phyloP scores from a whole-genome alignment of 345 rosid genomes.

The Eucalyptus coolabah region DNA sequence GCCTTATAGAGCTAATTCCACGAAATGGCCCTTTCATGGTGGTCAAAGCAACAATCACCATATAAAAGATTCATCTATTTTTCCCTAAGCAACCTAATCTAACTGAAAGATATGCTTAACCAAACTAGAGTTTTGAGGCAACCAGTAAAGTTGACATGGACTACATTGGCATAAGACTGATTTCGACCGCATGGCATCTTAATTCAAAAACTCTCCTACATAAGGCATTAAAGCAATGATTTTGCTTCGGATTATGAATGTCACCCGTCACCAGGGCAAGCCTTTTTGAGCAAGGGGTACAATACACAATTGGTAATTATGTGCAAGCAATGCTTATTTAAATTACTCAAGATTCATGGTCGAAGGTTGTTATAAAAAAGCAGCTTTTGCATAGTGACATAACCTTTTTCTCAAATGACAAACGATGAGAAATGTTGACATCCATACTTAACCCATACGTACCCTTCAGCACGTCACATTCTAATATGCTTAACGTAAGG shows the following conservation, averaged over 20 bases:
- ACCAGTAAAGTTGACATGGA: neutral
- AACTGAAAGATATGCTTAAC: neutral
- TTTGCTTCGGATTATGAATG: neutral
- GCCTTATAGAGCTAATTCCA: neutral
- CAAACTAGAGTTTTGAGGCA: neutral
- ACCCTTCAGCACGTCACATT: too few relatives aligned
- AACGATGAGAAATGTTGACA: neutral
- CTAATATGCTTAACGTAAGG: too few relatives aligned
- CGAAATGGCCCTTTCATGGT: neutral
- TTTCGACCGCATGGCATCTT: neutral
- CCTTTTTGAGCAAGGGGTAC: neutral
- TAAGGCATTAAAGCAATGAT: neutral
- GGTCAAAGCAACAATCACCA: neutral
- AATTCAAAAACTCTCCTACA: neutral
- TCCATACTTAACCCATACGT: too few relatives aligned
- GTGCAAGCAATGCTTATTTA: neutral
- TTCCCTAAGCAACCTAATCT: neutral
- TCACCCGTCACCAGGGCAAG: neutral
- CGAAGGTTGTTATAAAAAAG: neutral
- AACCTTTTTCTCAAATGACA: neutral
- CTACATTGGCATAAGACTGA: neutral
- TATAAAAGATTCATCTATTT: neutral
- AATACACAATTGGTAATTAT: neutral
- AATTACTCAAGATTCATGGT: neutral
- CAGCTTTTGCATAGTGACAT: neutral